Evolutionary conservation across 2,329 filamentous ascomycete genomes (phyloP), one percentile per base, ranked within the genome.

Genomic region (Exophiala sp.): DNA sequence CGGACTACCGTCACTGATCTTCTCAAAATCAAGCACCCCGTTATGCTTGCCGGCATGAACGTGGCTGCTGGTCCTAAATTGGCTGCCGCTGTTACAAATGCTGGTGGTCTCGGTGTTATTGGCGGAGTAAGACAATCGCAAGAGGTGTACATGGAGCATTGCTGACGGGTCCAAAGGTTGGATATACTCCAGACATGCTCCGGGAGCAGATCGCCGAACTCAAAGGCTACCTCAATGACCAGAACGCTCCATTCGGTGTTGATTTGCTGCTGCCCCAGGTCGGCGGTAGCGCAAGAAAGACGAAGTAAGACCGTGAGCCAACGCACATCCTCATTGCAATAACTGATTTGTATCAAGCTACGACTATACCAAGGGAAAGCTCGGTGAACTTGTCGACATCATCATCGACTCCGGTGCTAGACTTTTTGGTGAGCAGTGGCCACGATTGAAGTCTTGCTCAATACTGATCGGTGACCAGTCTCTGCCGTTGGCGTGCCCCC

Each of bases 361-460:
- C 76, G 94, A 99, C 76, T 99, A 99, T 80, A 99, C 94, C 69
- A 97, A 99, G 81, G 94, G 94, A 72, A 97, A 97, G 78, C 88
- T 99, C 60, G 80, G 89, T 72, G 88, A 92, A 72, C 84, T 99
- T 53, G 75, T 95, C 71, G 86, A 91, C 71, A 91, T 96, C 68
- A 86, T 96, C 75, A 96, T 99, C 76, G 87, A 95, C 68, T 89
- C 86, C 51, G 89, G 89, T 62, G 88, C 91, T 58, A 91, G 85
- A 73, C 84, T 99, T 56, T 99, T 99, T 77, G 57, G 57, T 60
- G 42, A 45, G 57, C 21, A 10, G 32, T 29, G 40, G 18, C 39
- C 36, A n/a, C 38, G 5, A n/a, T 18, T n/a, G 5, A 21, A 34
- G 11, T 18, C 43, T 29, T 43, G 14, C 9, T 24, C n/a, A 8